A percentile compares a stretch with the other conserved stretches of the same genome.
phyloP scores from a whole-genome alignment of 257 asterid species.

The Solanum verrucosum region DNA sequence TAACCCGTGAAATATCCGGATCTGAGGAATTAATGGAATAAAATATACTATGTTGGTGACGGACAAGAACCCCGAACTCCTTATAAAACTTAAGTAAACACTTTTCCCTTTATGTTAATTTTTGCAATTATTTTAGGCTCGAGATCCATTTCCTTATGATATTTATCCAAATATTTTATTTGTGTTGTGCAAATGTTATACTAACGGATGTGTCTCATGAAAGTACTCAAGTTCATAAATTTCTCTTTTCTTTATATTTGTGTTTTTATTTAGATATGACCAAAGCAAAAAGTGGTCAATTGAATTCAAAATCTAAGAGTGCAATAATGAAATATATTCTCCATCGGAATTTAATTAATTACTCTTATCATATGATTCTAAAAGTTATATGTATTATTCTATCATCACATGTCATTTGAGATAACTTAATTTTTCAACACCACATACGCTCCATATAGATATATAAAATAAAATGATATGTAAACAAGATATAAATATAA shows the following conservation, averaged over 20 bases:
- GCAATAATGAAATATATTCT: neutral
- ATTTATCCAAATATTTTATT: too few relatives aligned
- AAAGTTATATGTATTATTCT: neutral
- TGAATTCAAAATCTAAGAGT: neutral
- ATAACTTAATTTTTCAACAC: neutral
- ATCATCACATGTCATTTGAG: neutral
- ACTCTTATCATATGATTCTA: neutral
- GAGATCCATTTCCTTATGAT: too few relatives aligned
- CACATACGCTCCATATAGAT: neutral
- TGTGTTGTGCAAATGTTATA: too few relatives aligned
- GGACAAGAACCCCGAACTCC: neutral
- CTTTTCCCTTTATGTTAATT: neutral
- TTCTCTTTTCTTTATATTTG: neutral
- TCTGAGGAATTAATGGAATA: neutral
- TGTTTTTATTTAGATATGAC: neutral
- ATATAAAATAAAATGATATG: too few relatives aligned
- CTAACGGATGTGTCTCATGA: neutral
- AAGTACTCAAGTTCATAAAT: neutral
- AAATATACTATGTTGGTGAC: neutral
- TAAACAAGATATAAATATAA: too few relatives aligned
- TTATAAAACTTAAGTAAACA: too few relatives aligned
- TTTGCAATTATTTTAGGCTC: too few relatives aligned
- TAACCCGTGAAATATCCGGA: too few relatives aligned
- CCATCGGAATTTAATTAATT: neutral
- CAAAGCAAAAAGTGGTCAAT: neutral